Percentiles rank a stretch among this genome's conserved stretches.
These are phyloP conservation scores for Trametes cingulata DNA, from an alignment of 768 basidiomycete species.

Conservation along the genomic window DNA sequence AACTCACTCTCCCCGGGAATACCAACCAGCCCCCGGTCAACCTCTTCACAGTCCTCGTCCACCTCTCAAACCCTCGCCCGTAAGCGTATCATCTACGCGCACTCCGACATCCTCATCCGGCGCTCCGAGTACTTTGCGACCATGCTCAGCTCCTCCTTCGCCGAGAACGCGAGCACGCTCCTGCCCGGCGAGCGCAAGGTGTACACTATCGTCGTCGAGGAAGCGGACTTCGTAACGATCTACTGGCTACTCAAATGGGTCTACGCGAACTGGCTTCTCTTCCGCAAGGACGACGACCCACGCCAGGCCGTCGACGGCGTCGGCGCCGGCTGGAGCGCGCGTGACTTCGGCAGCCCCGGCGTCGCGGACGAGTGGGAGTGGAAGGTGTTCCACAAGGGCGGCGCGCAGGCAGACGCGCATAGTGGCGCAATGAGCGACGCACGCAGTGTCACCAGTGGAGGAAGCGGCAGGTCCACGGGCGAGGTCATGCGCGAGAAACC, in stretches of 20 bases:
- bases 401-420: conserved; percentile 33
- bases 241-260: conserved; percentile 80
- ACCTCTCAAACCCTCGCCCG: conserved; percentile 53
- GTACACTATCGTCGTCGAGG: conserved; percentile 70
- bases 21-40: conserved; percentile 37
- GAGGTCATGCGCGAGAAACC: conserved; percentile 22
- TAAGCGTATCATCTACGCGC: conserved; percentile 75
- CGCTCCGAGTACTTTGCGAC: conserved; percentile 81
- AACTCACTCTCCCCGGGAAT: conserved; percentile 32
- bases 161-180: conserved; percentile 46
- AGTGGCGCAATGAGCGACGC: conserved; percentile 39
- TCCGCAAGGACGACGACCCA: conserved; percentile 70
- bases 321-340: conserved; percentile 66
- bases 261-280: conserved; percentile 74
- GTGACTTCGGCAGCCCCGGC: conserved; percentile 47
- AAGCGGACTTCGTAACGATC: conserved; percentile 75
- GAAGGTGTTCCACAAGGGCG: conserved; percentile 55
- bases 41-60: conserved; percentile 43
- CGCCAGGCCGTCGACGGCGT: conserved; percentile 65
- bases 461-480: conserved; percentile 38
- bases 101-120: conserved; percentile 71
- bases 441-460: conserved; percentile 54
- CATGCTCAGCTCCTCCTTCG: conserved; percentile 70
- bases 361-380: conserved; percentile 66
- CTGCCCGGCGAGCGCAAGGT: conserved; percentile 53